Conservation (phyloP, 352 stramenopile genomes). For the Globisporangium cystogenes region DNA sequence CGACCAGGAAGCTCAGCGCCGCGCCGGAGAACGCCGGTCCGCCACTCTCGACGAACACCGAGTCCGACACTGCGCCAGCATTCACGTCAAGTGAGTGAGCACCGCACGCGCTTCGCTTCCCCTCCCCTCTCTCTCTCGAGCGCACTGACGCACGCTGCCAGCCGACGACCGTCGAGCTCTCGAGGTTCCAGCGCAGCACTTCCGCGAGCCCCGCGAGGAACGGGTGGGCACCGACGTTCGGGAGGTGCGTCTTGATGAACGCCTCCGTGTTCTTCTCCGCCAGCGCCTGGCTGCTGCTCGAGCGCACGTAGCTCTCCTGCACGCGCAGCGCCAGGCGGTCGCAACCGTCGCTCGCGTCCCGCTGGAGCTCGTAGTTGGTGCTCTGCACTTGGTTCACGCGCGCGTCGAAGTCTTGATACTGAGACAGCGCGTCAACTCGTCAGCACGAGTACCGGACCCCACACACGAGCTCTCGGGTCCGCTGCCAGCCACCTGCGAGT, state of each 20-base stretch:
- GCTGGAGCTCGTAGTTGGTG: slow-evolving; percentile 44
- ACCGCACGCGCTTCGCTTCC: neutral
- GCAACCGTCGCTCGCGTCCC: slow-evolving; percentile 15
- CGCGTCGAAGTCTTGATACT: slow-evolving; percentile 57
- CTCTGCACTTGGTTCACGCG: slow-evolving; percentile 32
- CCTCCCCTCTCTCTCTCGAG: no score
- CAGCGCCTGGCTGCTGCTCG: slow-evolving; percentile 22
- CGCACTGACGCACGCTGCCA: slow-evolving; percentile 50
- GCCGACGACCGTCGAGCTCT: slow-evolving; percentile 54
- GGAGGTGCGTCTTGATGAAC: slow-evolving; percentile 40
- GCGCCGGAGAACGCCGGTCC: slow-evolving; percentile 45
- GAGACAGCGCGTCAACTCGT: neutral
- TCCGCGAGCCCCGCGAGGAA: slow-evolving; percentile 56
- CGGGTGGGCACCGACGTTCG: slow-evolving; percentile 61
- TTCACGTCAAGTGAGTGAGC: neutral
- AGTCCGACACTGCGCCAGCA: slow-evolving; percentile 45
- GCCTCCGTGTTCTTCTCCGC: slow-evolving; percentile 29
- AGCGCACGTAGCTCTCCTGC: slow-evolving; percentile 42
- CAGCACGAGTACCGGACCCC: neutral
- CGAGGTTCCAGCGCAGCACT: slow-evolving; percentile 54
- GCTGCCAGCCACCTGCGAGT: slow-evolving; percentile 39
- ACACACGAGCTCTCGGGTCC: no score
- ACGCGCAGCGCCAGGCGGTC: slow-evolving; percentile 30
- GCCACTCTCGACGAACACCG: slow-evolving; percentile 68
- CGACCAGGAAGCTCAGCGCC: slow-evolving; percentile 42